Evolutionary conservation across 73 alveolate species (phyloP), one percentile per base, ranked within the genome.

Genomic region (Paramecium primaurelia): DNA sequence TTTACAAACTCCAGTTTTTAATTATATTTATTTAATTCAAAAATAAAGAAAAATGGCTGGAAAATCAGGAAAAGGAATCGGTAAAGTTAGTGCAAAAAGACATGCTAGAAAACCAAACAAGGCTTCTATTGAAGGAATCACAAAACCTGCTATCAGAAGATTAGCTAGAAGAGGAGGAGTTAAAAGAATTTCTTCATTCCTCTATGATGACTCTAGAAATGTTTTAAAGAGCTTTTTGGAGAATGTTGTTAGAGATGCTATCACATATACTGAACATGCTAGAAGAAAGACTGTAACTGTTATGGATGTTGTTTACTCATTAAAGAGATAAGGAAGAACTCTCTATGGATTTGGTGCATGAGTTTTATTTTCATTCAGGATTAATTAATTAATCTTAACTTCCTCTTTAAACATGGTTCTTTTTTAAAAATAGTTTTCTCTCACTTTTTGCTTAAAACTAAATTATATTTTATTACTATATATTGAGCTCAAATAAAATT

Each of bases 81-180:
- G 97, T 9, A 93, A 93, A 45, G 94, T 84, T 36, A 95, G 96
- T 77, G 97, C 97, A 14, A 94, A 94, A 83, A 94, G 97, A 92
- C 93, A 87, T 58, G 86, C 94, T 30, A 89, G 93, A 49, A 92
- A 93, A 92, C 54, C 97, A 20, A 84, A 87, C 58, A 95, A 95
- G 86, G 96, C 93, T 85, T 92, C 95, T 2, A 95, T 95, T 77
- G 95, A 93, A 93, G 98, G 98, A 64, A 96, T 96, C 75, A 94
- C 98, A 18, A 93, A 96, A 87, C 97, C 97, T 71, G 98, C 98
- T 54, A 96, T 96, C 69, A 95, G 97, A 92, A 96, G 98, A 96
- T 95, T 96, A 92, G 98, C 98, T 47, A 96, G 98, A 95, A 96
- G 98, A 95, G 98, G 98, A 86, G 98, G 98, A 37, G 97, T 96